Percentiles rank a stretch among this genome's conserved stretches.
Conservation (phyloP, 2,329 filamentous ascomycete genomes). For the Fusarium pininemorale region DNA sequence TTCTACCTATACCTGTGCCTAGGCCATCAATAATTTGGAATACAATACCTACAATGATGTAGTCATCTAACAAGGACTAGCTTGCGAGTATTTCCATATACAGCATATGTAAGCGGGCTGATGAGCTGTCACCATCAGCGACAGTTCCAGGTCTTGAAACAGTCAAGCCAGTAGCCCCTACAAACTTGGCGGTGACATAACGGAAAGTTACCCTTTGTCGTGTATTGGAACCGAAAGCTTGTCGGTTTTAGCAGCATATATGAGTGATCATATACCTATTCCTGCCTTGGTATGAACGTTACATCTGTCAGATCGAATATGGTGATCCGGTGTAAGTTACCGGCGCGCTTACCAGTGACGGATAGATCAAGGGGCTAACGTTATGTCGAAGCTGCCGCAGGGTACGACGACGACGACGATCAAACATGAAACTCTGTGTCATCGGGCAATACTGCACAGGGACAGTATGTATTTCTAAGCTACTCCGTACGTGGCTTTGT, state of each 20-base stretch:
- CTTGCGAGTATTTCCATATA: slow-evolving; percentile 2
- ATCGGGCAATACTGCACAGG: not conserved
- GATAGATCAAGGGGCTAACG: slow-evolving; percentile 6
- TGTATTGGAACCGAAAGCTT: not conserved
- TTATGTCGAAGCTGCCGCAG: slow-evolving; percentile 15
- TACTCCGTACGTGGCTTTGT: not conserved
- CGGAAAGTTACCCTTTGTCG: not conserved
- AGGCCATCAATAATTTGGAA: not conserved
- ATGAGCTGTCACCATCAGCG: not conserved
- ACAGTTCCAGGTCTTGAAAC: not conserved
- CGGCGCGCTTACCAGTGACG: slow-evolving; percentile 8
- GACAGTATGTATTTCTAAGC: not conserved
- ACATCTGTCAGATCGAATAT: slow-evolving; percentile 8
- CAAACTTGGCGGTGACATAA: not conserved
- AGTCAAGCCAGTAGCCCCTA: not conserved
- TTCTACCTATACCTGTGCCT: not conserved
- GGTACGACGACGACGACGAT: not conserved
- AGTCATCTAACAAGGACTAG: not conserved
- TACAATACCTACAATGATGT: not conserved
- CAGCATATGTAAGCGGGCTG: not conserved
- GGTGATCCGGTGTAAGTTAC: slow-evolving; percentile 14
- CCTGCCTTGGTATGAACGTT: slow-evolving; percentile 9
- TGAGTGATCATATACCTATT: not conserved
- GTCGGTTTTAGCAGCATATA: not conserved
- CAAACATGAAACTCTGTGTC: slow-evolving; percentile 10